Evolutionary conservation across 2,329 filamentous ascomycete genomes (phyloP).

Genomic region (Diaporthe sp.): DNA sequence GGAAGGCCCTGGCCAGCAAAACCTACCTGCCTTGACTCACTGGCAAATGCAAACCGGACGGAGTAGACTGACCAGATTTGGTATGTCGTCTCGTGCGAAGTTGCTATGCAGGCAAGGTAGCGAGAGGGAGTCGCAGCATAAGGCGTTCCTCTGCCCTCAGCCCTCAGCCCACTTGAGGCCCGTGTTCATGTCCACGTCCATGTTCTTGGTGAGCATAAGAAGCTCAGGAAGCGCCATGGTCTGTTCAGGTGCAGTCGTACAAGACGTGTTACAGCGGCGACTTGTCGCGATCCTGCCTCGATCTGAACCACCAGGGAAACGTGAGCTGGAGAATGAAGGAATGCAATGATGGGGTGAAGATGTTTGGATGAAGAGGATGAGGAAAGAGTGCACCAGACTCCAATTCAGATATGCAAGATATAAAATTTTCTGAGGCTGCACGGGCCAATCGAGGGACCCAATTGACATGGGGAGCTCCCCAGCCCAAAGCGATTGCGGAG

Average conservation of each 20-base stretch:
- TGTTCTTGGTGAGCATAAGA: neutral
- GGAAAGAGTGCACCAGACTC: neutral
- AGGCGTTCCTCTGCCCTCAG: neutral
- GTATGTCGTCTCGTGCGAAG: neutral
- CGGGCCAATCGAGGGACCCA: conserved; percentile 32
- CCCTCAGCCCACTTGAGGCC: neutral
- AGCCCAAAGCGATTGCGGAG: conserved; percentile 33
- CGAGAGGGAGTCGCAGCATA: neutral
- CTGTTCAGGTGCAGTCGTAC: neutral
- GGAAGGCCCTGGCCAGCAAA: neutral
- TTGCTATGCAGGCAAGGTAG: neutral
- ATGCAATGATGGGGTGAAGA: neutral
- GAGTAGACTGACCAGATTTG: neutral
- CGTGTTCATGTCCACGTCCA: neutral
- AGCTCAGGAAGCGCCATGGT: neutral
- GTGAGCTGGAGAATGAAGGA: neutral
- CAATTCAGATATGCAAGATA: conserved; percentile 28
- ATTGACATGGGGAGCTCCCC: conserved; percentile 19
- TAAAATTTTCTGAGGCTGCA: conserved; percentile 37
- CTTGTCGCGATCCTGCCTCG: neutral
- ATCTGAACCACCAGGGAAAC: too few relatives aligned
- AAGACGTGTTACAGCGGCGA: neutral
- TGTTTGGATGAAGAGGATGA: neutral
- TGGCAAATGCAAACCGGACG: neutral
- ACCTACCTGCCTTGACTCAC: conserved; percentile 19